Evolutionary conservation across 306 rosid genomes (phyloP).

Genomic region (Sphenostylis stenocarpa): DNA sequence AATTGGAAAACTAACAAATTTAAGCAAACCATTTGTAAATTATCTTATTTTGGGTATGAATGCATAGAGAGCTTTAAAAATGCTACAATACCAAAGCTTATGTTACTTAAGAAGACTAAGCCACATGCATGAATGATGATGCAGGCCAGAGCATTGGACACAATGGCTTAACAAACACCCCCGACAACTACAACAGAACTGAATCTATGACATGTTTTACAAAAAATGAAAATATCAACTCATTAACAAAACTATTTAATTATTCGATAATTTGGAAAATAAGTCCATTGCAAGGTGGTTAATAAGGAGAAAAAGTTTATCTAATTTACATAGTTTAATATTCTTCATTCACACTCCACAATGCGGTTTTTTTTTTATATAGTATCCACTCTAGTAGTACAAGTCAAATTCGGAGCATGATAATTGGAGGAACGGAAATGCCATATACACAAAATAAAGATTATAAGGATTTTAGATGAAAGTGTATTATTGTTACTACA

Average conservation of each 20-base stretch:
- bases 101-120: no score
- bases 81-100: background rate
- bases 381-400: background rate
- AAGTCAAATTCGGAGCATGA: no score
- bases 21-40: constrained; percentile 30
- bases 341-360: background rate
- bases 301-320: background rate
- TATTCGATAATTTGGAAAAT: constrained; percentile 5
- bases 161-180: background rate
- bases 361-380: background rate
- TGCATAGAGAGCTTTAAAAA: no score
- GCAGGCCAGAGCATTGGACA: background rate
- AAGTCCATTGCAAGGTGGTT: background rate
- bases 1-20: constrained; percentile 30
- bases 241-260: background rate
- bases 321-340: constrained; percentile 7
- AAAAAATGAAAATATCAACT: background rate
- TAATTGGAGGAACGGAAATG: no score
- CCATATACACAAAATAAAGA: no score
- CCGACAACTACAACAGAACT: no score
- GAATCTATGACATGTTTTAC: background rate
- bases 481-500: no score
- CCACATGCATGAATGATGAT: no score
- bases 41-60: no score
- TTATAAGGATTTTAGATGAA: no score